Conservation (phyloP, 208 protist species). For the Wallacemonas collosoma region DNA sequence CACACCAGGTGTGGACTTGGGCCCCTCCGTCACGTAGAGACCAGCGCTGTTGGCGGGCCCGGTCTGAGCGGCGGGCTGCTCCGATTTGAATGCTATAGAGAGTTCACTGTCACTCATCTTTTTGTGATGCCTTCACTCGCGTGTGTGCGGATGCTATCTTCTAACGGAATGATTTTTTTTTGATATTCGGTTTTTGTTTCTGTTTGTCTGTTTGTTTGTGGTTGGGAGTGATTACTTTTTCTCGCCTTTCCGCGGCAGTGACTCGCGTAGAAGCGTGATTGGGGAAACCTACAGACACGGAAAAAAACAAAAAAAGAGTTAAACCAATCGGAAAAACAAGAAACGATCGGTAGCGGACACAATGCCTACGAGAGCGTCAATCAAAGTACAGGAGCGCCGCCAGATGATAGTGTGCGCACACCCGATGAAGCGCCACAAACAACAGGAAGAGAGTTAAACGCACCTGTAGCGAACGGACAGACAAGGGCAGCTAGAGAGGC, state of each 20-base stretch:
- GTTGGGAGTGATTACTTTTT: not conserved
- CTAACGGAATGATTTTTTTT: slow-evolving; percentile 16
- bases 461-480: no score
- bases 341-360: no score
- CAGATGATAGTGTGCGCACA: no score
- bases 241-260: not conserved
- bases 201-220: slow-evolving; percentile 11
- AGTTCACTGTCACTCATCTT: slow-evolving; percentile 15
- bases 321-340: no score
- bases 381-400: no score
- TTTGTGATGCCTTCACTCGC: not conserved
- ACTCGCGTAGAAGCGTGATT: not conserved
- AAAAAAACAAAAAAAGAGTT: no score
- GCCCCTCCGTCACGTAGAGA: not conserved
- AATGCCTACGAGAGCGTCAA: no score
- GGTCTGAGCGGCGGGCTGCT: not conserved
- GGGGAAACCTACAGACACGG: not conserved
- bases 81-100: slow-evolving; percentile 6
- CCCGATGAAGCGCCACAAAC: no score
- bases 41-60: not conserved
- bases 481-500: no score
- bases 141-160: slow-evolving; percentile 6
- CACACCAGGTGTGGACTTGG: not conserved
- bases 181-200: slow-evolving; percentile 1
- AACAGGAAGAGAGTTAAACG: no score